A percentile compares a stretch with the other conserved stretches of the same genome.
phyloP scores from a whole-genome alignment of 2,329 filamentous ascomycete species.

The Ceratocystis colombiana region DNA sequence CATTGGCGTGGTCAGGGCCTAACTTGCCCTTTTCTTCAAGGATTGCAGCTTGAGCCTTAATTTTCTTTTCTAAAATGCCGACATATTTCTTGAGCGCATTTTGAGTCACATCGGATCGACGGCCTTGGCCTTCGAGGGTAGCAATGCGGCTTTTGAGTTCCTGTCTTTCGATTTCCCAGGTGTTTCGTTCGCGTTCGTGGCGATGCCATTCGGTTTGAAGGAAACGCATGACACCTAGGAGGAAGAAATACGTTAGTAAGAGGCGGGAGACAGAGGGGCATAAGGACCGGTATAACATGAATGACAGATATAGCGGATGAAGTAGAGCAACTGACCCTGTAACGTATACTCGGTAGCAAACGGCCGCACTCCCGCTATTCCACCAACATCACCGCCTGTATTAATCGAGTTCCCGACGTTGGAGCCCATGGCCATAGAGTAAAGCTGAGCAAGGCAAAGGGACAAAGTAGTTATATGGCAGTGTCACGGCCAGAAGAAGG shows the following conservation, averaged over 20 bases:
- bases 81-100: slow-evolving; percentile 87
- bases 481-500: neutral
- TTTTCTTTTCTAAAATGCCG: slow-evolving; percentile 73
- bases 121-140: slow-evolving; percentile 77
- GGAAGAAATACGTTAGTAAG: slow-evolving; percentile 14
- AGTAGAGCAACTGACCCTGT: slow-evolving; percentile 36
- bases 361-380: slow-evolving; percentile 37
- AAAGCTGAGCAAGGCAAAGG: neutral
- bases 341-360: slow-evolving; percentile 53
- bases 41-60: slow-evolving; percentile 64
- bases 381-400: slow-evolving; percentile 36
- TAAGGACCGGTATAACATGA: neutral
- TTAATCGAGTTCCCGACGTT: slow-evolving; percentile 38
- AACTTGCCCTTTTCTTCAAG: slow-evolving; percentile 47
- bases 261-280: neutral
- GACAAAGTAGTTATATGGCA: neutral
- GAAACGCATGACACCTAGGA: slow-evolving; percentile 89
- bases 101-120: slow-evolving; percentile 78
- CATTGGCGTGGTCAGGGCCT: slow-evolving; percentile 38
- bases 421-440: slow-evolving; percentile 19
- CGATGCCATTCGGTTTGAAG: slow-evolving; percentile 98
- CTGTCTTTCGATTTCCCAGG: slow-evolving; percentile 97
- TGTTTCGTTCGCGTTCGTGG: slow-evolving; percentile 92
- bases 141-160: slow-evolving; percentile 99
- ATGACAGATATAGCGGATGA: neutral